Evolutionary conservation across 2,329 filamentous ascomycete genomes (phyloP), one percentile per base, ranked within the genome.

Genomic region (Aspergillus tubingensis): DNA sequence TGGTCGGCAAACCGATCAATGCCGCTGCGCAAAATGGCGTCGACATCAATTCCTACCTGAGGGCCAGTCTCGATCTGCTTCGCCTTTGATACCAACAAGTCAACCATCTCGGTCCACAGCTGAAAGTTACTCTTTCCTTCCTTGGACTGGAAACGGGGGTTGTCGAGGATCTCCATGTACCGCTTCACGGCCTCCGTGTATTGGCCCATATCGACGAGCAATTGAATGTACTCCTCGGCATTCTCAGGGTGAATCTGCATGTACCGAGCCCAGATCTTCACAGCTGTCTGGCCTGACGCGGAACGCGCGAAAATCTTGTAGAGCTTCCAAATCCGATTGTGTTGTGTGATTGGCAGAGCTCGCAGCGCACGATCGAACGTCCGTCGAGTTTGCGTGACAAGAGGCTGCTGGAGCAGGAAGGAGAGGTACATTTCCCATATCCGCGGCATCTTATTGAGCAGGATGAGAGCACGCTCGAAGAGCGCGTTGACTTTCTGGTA

Each of bases 391-490:
- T 88, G 83, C 7, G 94, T 97, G 62, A 99, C 88, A 57, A 96
- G 81, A n/a, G 95, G 95, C 75, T 99, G 95, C 71, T 91, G 87
- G 73, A 94, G 87, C 60, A 99, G 82, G 73, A 99, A 98, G 52
- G 85, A 85, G 63, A 99, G 87, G 75, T 97, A 99, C 88, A 98
- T 91, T 75, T 97, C 93, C 96, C 95, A 99, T 73, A 99, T 95
- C 67, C 88, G 86, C 23, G 96, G 95, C 95, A 99, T 99, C 80
- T 99, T 99, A 80, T 99, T 97, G 63, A 99, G 85, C 43, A 99
- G 83, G 60, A 97, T 91, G 54, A 99, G 81, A 3, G 95, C 93
- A 68, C 91, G 86, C 79, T 99, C 95, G 74, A 96, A 99, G 43
- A 98, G 86, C 57, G 91, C 85, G 75, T 99, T 99, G 74, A 98